A percentile compares a stretch with the other conserved stretches of the same genome.
These are phyloP conservation scores for Tubosaeta sp. DNA, from an alignment of 768 basidiomycete genomes.

Conservation along the genomic window DNA sequence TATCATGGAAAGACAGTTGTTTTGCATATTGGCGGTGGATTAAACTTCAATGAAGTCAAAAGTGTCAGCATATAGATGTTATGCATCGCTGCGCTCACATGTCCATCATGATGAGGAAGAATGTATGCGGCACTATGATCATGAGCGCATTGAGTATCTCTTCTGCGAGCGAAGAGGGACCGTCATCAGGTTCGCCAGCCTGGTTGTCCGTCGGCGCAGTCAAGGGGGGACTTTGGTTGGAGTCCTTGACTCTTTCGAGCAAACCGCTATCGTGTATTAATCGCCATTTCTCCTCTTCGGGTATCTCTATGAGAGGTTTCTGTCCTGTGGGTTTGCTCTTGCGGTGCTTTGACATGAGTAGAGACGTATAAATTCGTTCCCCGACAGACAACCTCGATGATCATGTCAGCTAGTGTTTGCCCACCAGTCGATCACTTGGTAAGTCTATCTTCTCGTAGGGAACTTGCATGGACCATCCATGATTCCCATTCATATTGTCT, in stretches of 20 bases:
- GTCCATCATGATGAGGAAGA: slow-evolving; percentile 76
- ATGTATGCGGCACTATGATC: slow-evolving; percentile 70
- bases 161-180: slow-evolving; percentile 45
- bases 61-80: too few species aligned
- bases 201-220: not conserved
- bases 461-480: not conserved
- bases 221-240: slow-evolving; percentile 6
- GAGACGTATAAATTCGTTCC: not conserved
- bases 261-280: slow-evolving; percentile 64
- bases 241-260: slow-evolving; percentile 35
- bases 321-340: slow-evolving; percentile 15
- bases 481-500: not conserved
- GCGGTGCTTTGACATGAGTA: slow-evolving; percentile 28
- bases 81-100: slow-evolving; percentile 50
- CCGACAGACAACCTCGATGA: not conserved
- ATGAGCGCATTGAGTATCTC: slow-evolving; percentile 67
- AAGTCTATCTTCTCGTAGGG: not conserved
- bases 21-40: slow-evolving; percentile 77
- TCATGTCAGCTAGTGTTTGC: not conserved
- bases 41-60: too few species aligned
- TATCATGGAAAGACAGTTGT: slow-evolving; percentile 42
- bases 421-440: not conserved
- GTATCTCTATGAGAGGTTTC: slow-evolving; percentile 42
- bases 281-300: slow-evolving; percentile 78
- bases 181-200: slow-evolving; percentile 28